Evolutionary conservation across 1,284 basidiomycete species (phyloP), one percentile per base, ranked within the genome.

Genomic region (Ceratobasidium sp.): DNA sequence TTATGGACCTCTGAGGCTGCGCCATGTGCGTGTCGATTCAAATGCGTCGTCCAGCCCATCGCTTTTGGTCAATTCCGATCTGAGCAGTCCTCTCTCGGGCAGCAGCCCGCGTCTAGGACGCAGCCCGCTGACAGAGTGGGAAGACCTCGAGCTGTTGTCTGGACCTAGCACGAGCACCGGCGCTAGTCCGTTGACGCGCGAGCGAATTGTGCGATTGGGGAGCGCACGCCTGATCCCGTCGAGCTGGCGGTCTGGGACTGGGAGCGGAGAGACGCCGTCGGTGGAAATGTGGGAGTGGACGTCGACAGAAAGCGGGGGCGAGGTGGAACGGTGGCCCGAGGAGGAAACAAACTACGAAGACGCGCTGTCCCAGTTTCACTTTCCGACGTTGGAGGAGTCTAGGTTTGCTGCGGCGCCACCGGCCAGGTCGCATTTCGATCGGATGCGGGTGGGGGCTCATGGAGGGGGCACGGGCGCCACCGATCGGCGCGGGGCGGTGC

Each of bases 241-340:
- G 18, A 71, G 67, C 45, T 59, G 67, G 69, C 52, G 69, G 36
- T 61, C 59, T 6, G 34, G 43, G 2, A 45, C 36, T 16, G 62
- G 62, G 2, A 48, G 30, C 14, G 62, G 48, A n/a, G 52, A 45
- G 18, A 53, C 55, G 45, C 50, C 57, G 23, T 57, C 57, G 45
- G 69, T 71, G 30, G 69, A 71, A 57, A 28, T 71, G 69, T 71
- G 69, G 69, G 69, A 71, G 45, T 71, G 69, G 69, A 71, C 69
- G 10, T 60, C 69, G 57, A 50, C 30, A 1, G 57, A 46, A 45
- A 71, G 69, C 57, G 69, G 41, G 26, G n/a, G n/a, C n/a, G 26
- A 55, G 21, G 28, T 41, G 30, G 59, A 41, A 28, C 59, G 41
- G 26, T 61, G 57, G 57, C 16, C 43, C 34, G 59, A 61, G n/a